phyloP scores from a whole-genome alignment of 495 filamentous ascomycete species.

The Cetradonia linearis region DNA sequence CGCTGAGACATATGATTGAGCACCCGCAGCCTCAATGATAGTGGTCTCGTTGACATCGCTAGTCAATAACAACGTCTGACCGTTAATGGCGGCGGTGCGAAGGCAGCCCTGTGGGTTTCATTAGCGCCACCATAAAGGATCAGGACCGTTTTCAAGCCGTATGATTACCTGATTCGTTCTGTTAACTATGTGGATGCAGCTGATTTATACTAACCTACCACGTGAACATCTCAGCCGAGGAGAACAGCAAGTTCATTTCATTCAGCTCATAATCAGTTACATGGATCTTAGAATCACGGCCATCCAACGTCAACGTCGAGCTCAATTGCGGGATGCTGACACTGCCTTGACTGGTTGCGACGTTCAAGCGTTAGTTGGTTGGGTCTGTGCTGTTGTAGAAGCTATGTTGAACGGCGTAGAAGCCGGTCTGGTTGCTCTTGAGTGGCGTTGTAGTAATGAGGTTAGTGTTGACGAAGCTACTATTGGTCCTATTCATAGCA shows the following conservation, averaged over 20 bases:
- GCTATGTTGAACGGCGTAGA: constrained; percentile 56
- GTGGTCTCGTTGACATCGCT: constrained; percentile 67
- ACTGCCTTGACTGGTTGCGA: constrained; percentile 51
- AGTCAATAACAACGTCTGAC: constrained; percentile 44
- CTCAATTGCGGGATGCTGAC: constrained; percentile 55
- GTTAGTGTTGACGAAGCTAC: constrained; percentile 39
- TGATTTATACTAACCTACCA: constrained; percentile 31
- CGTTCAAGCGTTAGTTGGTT: constrained; percentile 49
- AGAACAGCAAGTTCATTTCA: constrained; percentile 57
- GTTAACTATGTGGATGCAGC: constrained; percentile 7
- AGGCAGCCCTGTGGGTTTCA: constrained; percentile 55
- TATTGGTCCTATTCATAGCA: constrained; percentile 38
- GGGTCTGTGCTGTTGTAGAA: constrained; percentile 47
- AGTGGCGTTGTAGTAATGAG: constrained; percentile 51
- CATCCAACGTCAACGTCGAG: constrained; percentile 51
- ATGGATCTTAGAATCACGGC: constrained; percentile 66
- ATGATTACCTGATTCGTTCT: constrained; percentile 36
- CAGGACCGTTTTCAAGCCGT: constrained; percentile 48
- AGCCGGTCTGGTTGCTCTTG: constrained; percentile 44
- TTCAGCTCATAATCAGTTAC: constrained; percentile 64
- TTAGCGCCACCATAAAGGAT: constrained; percentile 60
- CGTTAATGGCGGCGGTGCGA: constrained; percentile 46
- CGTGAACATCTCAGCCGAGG: constrained; percentile 65
- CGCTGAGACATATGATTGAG: constrained; percentile 37
- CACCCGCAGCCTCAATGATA: constrained; percentile 54